Evolutionary conservation across 805 yeast genomes (phyloP).

Genomic region (Yarrowia porcina): DNA sequence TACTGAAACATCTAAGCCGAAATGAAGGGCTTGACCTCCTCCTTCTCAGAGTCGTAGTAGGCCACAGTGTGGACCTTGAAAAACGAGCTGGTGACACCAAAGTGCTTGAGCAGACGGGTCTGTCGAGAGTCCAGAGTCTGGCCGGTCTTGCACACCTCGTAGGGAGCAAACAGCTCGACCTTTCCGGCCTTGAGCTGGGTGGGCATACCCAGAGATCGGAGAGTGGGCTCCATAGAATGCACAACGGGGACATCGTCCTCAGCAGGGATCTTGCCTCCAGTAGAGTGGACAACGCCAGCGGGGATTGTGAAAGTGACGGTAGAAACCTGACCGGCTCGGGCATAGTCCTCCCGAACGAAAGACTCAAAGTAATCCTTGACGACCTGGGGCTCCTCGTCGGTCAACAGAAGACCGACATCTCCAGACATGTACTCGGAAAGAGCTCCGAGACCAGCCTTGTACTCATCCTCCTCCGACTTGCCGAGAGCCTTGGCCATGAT

Average conservation of each 20-base stretch:
- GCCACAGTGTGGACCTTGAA: conserved; percentile 80
- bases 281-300: conserved; percentile 84
- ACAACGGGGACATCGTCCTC: conserved; percentile 97
- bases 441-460: conserved; percentile 75
- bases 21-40: conserved; percentile 36
- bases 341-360: conserved; percentile 75
- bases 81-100: conserved; percentile 91
- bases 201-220: conserved; percentile 88
- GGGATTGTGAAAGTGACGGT: conserved; percentile 85
- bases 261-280: conserved; percentile 86
- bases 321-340: conserved; percentile 82
- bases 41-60: conserved; percentile 60
- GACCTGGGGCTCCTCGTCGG: conserved; percentile 83
- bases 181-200: conserved; percentile 89
- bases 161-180: conserved; percentile 70
- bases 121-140: conserved; percentile 82
- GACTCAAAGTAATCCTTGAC: conserved; percentile 84
- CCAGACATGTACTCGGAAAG: conserved; percentile 66
- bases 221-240: conserved; percentile 89
- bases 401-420: conserved; percentile 81
- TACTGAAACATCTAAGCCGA: conserved; percentile 12
- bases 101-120: conserved; percentile 86
- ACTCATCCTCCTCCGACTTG: conserved; percentile 81
- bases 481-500: conserved; percentile 93
- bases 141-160: conserved; percentile 74